Conservation (phyloP, 2,329 filamentous ascomycete genomes). For the Microascus cirrosus region DNA sequence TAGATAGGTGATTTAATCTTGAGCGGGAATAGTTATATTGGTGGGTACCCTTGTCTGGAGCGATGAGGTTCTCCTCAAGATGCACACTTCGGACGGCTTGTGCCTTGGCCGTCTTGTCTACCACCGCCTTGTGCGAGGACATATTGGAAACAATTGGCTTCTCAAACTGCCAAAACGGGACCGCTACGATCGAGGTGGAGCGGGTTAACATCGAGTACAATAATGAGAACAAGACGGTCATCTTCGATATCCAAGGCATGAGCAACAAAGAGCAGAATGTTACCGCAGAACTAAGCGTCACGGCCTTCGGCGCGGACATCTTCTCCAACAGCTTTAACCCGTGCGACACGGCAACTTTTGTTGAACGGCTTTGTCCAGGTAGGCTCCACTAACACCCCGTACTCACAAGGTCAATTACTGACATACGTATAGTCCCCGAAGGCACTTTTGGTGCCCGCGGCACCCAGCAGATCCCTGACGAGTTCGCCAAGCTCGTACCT, state of each 20-base stretch:
- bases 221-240: constrained; percentile 58
- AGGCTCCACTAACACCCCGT: constrained; percentile 18
- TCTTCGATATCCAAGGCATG: constrained; percentile 72
- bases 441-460: constrained; percentile 66
- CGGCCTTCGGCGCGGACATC: constrained; percentile 72
- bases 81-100: constrained; percentile 14
- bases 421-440: constrained; percentile 46
- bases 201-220: constrained; percentile 71
- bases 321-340: constrained; percentile 78
- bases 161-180: constrained; percentile 49
- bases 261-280: constrained; percentile 70
- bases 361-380: constrained; percentile 68
- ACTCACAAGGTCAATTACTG: not conserved
- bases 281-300: constrained; percentile 62
- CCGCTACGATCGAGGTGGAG: constrained; percentile 52
- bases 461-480: constrained; percentile 56
- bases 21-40: not conserved
- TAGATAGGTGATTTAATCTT: not conserved
- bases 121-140: constrained; percentile 50
- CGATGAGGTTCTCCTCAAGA: constrained; percentile 10
- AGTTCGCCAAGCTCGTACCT: constrained; percentile 68
- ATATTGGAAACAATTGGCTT: constrained; percentile 75
- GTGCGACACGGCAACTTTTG: constrained; percentile 55
- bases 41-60: not conserved
- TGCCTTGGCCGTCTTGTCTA: constrained; percentile 22